A percentile compares a stretch with the other conserved stretches of the same genome.
Conservation (phyloP, 2,329 filamentous ascomycete species). For the Aspergillus sp. region DNA sequence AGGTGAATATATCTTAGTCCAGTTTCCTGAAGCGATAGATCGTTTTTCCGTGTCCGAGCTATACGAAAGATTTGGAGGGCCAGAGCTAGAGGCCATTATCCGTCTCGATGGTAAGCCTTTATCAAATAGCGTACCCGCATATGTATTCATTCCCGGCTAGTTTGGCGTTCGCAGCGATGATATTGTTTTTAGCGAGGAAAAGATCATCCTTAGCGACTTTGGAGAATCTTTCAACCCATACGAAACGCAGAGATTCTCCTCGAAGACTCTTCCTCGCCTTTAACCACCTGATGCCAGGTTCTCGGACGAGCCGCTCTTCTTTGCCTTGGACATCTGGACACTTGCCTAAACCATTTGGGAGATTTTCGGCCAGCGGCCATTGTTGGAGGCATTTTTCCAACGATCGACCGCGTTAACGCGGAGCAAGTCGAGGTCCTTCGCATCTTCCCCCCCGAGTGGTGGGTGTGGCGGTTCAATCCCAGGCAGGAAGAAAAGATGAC, state of each 20-base stretch:
- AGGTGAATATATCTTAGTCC: conserved; percentile 17
- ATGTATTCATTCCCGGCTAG: conserved; percentile 8
- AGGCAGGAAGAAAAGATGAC: too few relatives aligned
- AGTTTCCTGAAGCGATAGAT: too few relatives aligned
- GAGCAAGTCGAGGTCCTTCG: conserved; percentile 21
- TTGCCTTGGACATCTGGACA: conserved; percentile 31
- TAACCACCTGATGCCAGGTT: conserved; percentile 28
- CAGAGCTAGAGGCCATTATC: conserved; percentile 13
- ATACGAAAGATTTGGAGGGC: conserved; percentile 14
- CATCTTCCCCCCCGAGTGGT: conserved; percentile 17
- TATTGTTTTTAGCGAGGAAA: conserved; percentile 10
- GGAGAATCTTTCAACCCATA: conserved; percentile 18
- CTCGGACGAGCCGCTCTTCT: conserved; percentile 23
- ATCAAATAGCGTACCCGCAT: conserved; percentile 9
- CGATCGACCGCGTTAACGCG: conserved; percentile 14
- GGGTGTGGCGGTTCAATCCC: too few relatives aligned
- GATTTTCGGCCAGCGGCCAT: conserved; percentile 21
- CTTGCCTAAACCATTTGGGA: conserved; percentile 32
- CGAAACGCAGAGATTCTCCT: conserved; percentile 4
- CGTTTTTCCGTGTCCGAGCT: conserved; percentile 11
- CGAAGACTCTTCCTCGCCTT: conserved; percentile 17
- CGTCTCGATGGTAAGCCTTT: conserved; percentile 14
- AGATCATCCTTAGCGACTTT: conserved; percentile 19
- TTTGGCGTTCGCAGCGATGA: conserved; percentile 11
- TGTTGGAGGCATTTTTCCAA: conserved; percentile 18